Conservation (phyloP, 768 basidiomycete species). For the Roridomyces roridus region DNA sequence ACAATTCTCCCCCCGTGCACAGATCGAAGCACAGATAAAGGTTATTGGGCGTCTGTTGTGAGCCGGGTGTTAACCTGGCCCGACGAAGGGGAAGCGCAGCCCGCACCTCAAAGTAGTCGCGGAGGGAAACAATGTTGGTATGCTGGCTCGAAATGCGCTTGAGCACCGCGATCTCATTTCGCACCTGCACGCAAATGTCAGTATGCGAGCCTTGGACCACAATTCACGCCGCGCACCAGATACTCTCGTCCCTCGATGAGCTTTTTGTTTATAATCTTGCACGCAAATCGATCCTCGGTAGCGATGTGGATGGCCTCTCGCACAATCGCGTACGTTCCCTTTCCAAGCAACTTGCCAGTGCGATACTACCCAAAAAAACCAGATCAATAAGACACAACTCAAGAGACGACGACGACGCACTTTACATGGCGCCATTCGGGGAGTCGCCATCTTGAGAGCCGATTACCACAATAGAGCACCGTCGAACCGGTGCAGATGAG, state of each 20-base stretch:
- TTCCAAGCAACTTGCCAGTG: conserved; percentile 85
- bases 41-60: conserved; percentile 79
- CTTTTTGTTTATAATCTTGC: conserved; percentile 99
- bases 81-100: background rate
- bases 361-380: conserved; percentile 72
- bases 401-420: background rate
- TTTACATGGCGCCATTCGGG: conserved; percentile 1
- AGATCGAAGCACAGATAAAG: conserved; percentile 95
- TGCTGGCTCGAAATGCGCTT: conserved; percentile 92
- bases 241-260: conserved; percentile 96
- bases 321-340: conserved; percentile 93
- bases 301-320: conserved; percentile 94
- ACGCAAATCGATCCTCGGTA: conserved; percentile 92
- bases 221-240: conserved; percentile 67
- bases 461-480: too few species aligned
- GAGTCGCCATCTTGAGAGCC: background rate
- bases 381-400: background rate
- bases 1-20: conserved; percentile 97
- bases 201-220: background rate
- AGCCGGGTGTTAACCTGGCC: background rate
- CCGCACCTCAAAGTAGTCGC: conserved; percentile 92
- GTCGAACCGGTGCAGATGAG: too few species aligned
- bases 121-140: conserved; percentile 87
- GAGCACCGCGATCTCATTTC: conserved; percentile 95
- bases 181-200: conserved; percentile 58